A percentile compares a stretch with the other conserved stretches of the same genome.
These are phyloP conservation scores for Pedinophyceae sp. DNA, from an alignment of 139 green algal genomes.

Conservation along the genomic window DNA sequence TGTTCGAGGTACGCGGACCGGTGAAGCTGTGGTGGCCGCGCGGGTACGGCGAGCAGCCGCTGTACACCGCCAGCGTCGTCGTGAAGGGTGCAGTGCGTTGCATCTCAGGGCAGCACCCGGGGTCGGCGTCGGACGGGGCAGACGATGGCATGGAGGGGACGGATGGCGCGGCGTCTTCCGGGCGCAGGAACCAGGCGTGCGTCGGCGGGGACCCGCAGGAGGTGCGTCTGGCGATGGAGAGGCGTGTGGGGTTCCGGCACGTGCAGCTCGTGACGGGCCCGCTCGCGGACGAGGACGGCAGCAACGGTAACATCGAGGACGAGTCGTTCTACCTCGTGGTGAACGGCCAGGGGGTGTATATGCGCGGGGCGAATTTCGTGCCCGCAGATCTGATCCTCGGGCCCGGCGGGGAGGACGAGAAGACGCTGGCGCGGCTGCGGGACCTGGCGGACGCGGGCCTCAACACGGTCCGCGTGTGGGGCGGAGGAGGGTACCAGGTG, in stretches of 20 bases:
- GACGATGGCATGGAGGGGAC: no score
- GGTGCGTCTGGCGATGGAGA: constrained; percentile 2
- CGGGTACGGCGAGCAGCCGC: constrained; percentile 21
- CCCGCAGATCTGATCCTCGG: no score
- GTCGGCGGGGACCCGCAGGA: no score
- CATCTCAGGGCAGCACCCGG: no score
- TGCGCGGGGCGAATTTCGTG: no score
- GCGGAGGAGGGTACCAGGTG: constrained; percentile 23
- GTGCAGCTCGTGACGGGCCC: constrained; percentile 35
- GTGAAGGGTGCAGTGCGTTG: no score
- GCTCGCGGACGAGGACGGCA: constrained; percentile 6
- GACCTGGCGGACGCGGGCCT: constrained; percentile 33
- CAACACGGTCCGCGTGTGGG: constrained; percentile 70
- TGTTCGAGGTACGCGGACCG: constrained; percentile 1
- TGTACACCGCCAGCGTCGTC: constrained; percentile 31
- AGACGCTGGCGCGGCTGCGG: constrained; percentile 21
- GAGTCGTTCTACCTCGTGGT: constrained; percentile 57
- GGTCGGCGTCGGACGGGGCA: no score
- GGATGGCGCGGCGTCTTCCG: no score
- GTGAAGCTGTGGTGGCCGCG: constrained; percentile 35
- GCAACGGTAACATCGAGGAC: no score
- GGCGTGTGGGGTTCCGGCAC: constrained; percentile 34
- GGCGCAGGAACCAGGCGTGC: no score
- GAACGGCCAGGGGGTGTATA: constrained; percentile 47
- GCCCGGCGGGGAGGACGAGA: no score